Conservation (phyloP, 805 yeast species). For the Metahyphopichia silvanorum region DNA sequence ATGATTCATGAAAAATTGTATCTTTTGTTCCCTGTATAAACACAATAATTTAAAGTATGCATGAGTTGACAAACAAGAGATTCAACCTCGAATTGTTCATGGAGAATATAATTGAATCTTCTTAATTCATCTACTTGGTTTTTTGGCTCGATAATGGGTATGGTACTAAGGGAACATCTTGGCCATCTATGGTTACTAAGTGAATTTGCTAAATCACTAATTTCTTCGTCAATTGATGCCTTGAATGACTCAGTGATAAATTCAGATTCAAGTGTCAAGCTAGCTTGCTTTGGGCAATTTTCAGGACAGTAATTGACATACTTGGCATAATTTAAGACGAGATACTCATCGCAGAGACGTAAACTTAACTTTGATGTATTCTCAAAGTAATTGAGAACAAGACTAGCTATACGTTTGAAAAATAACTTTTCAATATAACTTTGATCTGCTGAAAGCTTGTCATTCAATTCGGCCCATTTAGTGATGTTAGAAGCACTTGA, state of each 20-base stretch:
- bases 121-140: conserved; percentile 31
- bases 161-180: conserved; percentile 30
- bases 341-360: neutral
- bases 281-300: conserved; percentile 12
- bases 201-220: conserved; percentile 19
- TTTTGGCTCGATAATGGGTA: conserved; percentile 33
- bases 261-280: conserved; percentile 24
- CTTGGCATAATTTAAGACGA: neutral
- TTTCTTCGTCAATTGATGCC: conserved; percentile 10
- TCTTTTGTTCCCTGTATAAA: conserved; percentile 34
- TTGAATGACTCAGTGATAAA: conserved; percentile 32
- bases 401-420: conserved; percentile 14
- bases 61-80: conserved; percentile 13
- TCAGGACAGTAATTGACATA: neutral
- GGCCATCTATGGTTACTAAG: conserved; percentile 34
- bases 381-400: conserved; percentile 9
- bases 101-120: conserved; percentile 23
- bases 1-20: conserved; percentile 10
- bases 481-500: conserved; percentile 3
- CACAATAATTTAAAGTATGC: conserved; percentile 27
- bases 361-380: neutral
- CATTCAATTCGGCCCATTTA: conserved; percentile 3
- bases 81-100: conserved; percentile 5
- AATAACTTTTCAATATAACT: conserved; percentile 11
- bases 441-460: conserved; percentile 14